Base-by-base conservation (phyloP, 208 protist genomes). In the Sergeia podlipaevii region DNA sequence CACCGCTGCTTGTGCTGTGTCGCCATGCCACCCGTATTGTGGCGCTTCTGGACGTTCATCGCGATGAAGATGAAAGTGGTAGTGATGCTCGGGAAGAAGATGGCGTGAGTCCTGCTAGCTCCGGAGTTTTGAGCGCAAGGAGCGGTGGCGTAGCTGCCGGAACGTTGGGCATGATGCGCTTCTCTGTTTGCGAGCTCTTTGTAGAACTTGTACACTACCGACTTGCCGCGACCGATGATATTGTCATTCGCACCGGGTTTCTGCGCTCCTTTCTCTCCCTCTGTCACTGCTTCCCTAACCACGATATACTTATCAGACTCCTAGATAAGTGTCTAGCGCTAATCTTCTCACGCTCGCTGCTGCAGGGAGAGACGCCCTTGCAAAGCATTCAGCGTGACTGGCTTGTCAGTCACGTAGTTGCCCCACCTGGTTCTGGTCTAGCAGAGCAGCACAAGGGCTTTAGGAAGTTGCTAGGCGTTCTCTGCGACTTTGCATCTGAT, bases 171-270 rank as follows among this genome's bases (percentile, higher is more conserved):
- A 33, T 52, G 21, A 54, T 70, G 23, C 62, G 67, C 6, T 37
- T 84, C 10, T 51, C 62, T 3, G 54, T 83, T 21, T 83, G 73
- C 41, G 74, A 82, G 45, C 37, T 85, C 21, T 89, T 85, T 50
- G 64, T 71, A 0, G 81, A 89, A 65, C 27, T 89, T 4, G 53
- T 62, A 7, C 54, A 68, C 27, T 80, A 75, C 43, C 51, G 74
- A 39, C 39, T 78, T 3, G 56, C 63, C 2, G 51, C 64, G 28
- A 74, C 62, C 8, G 81, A 89, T 54, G 20, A 42, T n/a, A 76
- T 67, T 0, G 45, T 81, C 24, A 53, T 75, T 8, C 29, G 63
- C 15, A 68, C 62, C 15, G 37, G 48, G 20, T 89, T 89, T 54
- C 57, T 89, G 13, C 49, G 53, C 0, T 69, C 68, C 7, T 64